Base-by-base conservation (phyloP, 139 green algal species). In the Nannochloris sp. region DNA sequence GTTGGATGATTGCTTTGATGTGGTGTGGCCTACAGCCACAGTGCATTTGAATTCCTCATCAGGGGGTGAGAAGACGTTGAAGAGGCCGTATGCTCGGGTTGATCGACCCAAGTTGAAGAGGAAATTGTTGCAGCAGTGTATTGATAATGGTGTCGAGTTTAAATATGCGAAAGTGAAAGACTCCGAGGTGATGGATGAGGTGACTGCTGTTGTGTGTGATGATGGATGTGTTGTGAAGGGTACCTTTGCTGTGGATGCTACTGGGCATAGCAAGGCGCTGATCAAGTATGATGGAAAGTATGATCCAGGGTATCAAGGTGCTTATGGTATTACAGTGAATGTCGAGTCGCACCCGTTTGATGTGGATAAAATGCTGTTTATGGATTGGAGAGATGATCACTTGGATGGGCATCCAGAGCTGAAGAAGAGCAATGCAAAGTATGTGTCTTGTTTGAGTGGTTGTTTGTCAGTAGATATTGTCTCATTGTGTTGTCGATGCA, bases 341-440 rank as follows among this genome's bases (percentile, higher is more conserved):
- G 72, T 74, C 17, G 72, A 74, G 53, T 26, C 49, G n/a, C 92
- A 97, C 69, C 87, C 89, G 16, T 96, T 97, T 78, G 81, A 89
- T 23, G 45, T 88, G 44, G 89, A 93, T 70, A 81, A 80, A 12
- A 99, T 99, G 93, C 70, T 98, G 60, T 98, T 99, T 79, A 99
- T 99, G 93, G 93, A 99, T 84, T 99, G 93, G 93, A 68, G 92
- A 6, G 92, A 97, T 68, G 81, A 89, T 62, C 90, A 98, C 77
- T 79, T 91, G 2, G 50, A 62, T 0, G 65, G 57, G 5, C 16
- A 77, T 26, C 76, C 83, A 6, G 66, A 80, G 9, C 72, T 96
- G 67, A 79, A 82, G 46, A 65, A 67, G 2, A 55, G 49, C 33
- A 77, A 77, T 49, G 46, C 37, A 20, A 40, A 44, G 46, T 53